Evolutionary conservation across 139 green algal genomes (phyloP), one percentile per base, ranked within the genome.

Genomic region (Chlorella sorokiniana): DNA sequence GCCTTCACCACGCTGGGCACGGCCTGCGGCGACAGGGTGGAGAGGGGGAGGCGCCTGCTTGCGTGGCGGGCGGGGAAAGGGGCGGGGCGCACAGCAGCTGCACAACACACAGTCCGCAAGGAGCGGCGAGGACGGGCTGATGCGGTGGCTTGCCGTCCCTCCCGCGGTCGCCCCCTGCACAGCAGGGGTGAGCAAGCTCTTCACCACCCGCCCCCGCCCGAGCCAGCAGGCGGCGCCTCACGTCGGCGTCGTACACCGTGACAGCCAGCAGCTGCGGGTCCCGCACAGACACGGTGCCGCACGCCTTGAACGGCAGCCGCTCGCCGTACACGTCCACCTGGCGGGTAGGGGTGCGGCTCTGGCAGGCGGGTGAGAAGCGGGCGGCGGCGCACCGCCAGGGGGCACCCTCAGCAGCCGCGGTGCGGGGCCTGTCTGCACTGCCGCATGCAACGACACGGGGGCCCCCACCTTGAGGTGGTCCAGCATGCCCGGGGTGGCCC

Each of bases 401-500:
- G n/a, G n/a, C n/a, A n/a, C n/a, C n/a, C n/a, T n/a, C n/a, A n/a
- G n/a, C n/a, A n/a, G n/a, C n/a, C n/a, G n/a, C n/a, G n/a, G n/a
- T n/a, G n/a, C n/a, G n/a, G n/a, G n/a, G n/a, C n/a, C n/a, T n/a
- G n/a, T n/a, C n/a, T n/a, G n/a, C n/a, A n/a, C n/a, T n/a, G n/a
- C n/a, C n/a, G n/a, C n/a, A n/a, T n/a, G n/a, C n/a, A n/a, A n/a
- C n/a, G n/a, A n/a, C n/a, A n/a, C n/a, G n/a, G n/a, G n/a, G n/a
- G n/a, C n/a, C n/a, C n/a, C 0, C 54, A 75, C 86, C 51, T 83
- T 84, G 18, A 95, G 52, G n/a, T 88, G 84, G 76, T 96, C 93
- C 68, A 96, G 86, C 85, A 96, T 90, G 23, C 91, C 93, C n/a
- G 92, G 85, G 4, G 91, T 89, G 23, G 93, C 93, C 22, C 92